Percentiles rank a stretch among this genome's conserved stretches.
These are phyloP conservation scores for Geotrichum aggregatum DNA, from an alignment of 1,139 yeast species.

Conservation along the genomic window DNA sequence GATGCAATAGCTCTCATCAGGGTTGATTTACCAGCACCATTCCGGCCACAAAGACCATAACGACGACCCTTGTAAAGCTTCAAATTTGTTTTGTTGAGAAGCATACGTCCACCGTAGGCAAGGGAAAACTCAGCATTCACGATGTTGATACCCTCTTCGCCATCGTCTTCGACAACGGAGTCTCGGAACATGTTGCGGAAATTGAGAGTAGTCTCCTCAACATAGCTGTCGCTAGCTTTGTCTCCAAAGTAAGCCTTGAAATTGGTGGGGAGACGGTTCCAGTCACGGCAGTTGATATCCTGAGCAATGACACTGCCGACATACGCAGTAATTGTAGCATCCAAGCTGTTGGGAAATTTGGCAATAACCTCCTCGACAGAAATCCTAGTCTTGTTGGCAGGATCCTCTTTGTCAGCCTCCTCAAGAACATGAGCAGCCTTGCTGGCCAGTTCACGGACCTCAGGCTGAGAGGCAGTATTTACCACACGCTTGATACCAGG, in stretches of 20 bases:
- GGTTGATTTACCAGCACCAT: conserved; percentile 98
- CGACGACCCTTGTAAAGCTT: conserved; percentile 91
- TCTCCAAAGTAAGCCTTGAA: conserved; percentile 38
- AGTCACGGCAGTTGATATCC: conserved; percentile 87
- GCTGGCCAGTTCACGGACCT: conserved; percentile 87
- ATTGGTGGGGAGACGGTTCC: conserved; percentile 64
- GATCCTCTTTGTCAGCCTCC: conserved; percentile 70
- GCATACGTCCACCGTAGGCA: conserved; percentile 97
- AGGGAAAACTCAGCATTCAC: conserved; percentile 92
- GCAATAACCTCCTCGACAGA: conserved; percentile 49
- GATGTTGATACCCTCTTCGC: conserved; percentile 76
- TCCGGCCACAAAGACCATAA: conserved; percentile 96
- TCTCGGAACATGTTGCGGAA: conserved; percentile 62
- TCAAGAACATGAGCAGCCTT: conserved; percentile 78
- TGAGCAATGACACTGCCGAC: conserved; percentile 55
- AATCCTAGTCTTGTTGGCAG: conserved; percentile 73
- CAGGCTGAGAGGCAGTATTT: conserved; percentile 89
- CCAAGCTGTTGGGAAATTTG: conserved; percentile 32
- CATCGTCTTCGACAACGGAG: conserved; percentile 55
- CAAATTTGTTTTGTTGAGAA: conserved; percentile 83
- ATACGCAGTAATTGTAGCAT: conserved; percentile 45
- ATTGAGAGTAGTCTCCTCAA: conserved; percentile 48
- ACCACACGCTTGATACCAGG: conserved; percentile 90
- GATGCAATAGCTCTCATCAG: conserved; percentile 95
- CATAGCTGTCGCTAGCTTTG: conserved; percentile 44